Percentiles rank a stretch among this genome's conserved stretches.
Evolutionary conservation across 352 stramenopile genomes (phyloP).

Genomic region (Halophytophthora polymorphica): DNA sequence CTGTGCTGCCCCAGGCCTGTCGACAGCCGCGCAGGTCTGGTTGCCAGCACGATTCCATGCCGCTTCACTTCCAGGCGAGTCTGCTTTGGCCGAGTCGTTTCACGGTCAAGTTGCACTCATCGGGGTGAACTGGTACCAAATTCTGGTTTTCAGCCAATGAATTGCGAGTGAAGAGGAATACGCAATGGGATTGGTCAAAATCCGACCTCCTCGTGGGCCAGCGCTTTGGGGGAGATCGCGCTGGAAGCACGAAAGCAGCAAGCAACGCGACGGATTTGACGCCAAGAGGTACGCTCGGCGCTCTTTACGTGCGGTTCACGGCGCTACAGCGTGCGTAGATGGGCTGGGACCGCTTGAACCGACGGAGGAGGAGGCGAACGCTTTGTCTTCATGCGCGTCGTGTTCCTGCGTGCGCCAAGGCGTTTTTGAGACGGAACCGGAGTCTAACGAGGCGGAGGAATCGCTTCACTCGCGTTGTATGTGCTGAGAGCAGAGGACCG

Average conservation of each 20-base stretch:
- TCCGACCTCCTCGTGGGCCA: constrained; percentile 20
- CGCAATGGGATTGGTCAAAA: constrained; percentile 18
- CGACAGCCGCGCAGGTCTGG: too few relatives aligned
- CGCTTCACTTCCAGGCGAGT: too few relatives aligned
- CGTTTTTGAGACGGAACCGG: background rate
- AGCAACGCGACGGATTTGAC: constrained; percentile 1
- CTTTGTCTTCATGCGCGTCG: too few relatives aligned
- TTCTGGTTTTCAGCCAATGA: constrained; percentile 16
- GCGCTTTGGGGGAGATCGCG: constrained; percentile 22
- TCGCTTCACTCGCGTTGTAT: background rate
- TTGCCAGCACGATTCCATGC: too few relatives aligned
- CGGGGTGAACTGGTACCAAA: background rate
- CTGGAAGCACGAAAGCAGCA: background rate
- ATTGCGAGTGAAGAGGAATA: background rate
- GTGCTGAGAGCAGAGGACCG: constrained; percentile 13
- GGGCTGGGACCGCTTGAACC: too few relatives aligned
- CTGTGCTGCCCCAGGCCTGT: too few relatives aligned
- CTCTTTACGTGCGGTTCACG: background rate
- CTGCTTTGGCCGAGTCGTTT: constrained; percentile 3
- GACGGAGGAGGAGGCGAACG: too few relatives aligned
- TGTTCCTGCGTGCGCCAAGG: too few relatives aligned
- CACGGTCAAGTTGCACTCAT: background rate
- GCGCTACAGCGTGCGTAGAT: too few relatives aligned
- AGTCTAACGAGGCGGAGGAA: background rate
- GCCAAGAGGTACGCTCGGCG: constrained; percentile 6